Base-by-base conservation (phyloP, 495 filamentous ascomycete species). In the Umbilicaria muhlenbergii region DNA sequence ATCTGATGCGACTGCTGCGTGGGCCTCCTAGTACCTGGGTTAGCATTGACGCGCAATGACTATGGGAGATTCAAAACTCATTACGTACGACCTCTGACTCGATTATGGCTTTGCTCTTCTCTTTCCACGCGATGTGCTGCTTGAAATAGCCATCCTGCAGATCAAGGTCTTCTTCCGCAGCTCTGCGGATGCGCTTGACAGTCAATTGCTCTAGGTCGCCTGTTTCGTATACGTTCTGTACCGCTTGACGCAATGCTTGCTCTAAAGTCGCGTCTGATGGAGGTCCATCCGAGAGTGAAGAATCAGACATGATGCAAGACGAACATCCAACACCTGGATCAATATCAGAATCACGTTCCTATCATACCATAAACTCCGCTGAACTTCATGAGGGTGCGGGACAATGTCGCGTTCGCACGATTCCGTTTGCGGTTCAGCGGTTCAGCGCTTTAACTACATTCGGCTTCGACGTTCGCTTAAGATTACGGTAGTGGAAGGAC, bases 71-170 rank as follows among this genome's bases (percentile, higher is more conserved):
- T 28, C 6, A 8, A 10, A 34, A n/a, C 14, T 37, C 11, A 21
- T 47, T 38, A 65, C 77, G 54, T 68, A 93, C 88, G 42, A 82
- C 71, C 58, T 77, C 73, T 13, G 73, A 66, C 45, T 71, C 68
- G 43, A 95, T 85, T 24, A 92, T 55, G 14, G 68, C 51, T 45
- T 92, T 86, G 61, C 85, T 92, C 50, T 70, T 72, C n/a, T 64
- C 56, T 52, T 91, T 92, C 91, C 89, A 95, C 14, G 69, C 57
- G 3, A 50, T 58, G 35, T 73, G 59, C 18, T 45, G 58, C 50
- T 78, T 83, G 53, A 93, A 77, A 52, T 83, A 94, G 0, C 73
- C 82, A 4, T 71, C 63, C 3, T 71, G 68, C 1, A 98, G 70
- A 19, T 61, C 67, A 6, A 87, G 58, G 36, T 78, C 56, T 49